Evolutionary conservation across 495 filamentous ascomycete genomes (phyloP), one percentile per base, ranked within the genome.

Genomic region (Sordaria brevicollis): DNA sequence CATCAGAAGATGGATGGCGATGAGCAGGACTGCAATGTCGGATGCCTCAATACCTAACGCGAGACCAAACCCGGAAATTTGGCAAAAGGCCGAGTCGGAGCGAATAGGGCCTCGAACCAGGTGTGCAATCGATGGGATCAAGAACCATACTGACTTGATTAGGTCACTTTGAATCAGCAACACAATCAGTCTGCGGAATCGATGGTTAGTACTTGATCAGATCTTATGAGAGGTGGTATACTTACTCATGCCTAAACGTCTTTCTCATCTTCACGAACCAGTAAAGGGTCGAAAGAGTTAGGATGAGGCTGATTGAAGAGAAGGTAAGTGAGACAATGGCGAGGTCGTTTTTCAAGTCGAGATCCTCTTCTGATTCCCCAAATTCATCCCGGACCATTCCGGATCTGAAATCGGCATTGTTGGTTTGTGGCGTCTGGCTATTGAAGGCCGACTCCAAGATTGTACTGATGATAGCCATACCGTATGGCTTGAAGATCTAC

Each of bases 241-340:
- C 84, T 80, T 86, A 90, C 90, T 89, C 88, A 76, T 92, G 91
- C 66, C 91, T 86, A 77, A 92, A 93, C 62, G 81, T 87, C 74
- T 88, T 85, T 73, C 86, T 84, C 90, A 93, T 93, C 73, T 86
- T 85, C 49, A 86, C 79, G 78, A 93, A 92, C 89, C 89, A 92
- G 77, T 90, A 93, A 66, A 89, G 81, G 21, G 87, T 79, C 49
- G 82, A 74, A 6, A 88, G 69, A 0, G 83, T 82, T 15, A 83
- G 78, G 9, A 84, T 19, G 31, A 91, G 76, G 71, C 87, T 89
- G 77, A 90, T 71, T 1, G 81, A 76, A 25, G 83, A 76, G 29
- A 85, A 72, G 9, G 74, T 54, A 38, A 78, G 74, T n/a, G 74
- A 74, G 7, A 79, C 37, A n/a, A 75, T 72, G 1, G 69, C 68